phyloP scores from a whole-genome alignment of 768 basidiomycete species.

The Boletus tylopilopsis region DNA sequence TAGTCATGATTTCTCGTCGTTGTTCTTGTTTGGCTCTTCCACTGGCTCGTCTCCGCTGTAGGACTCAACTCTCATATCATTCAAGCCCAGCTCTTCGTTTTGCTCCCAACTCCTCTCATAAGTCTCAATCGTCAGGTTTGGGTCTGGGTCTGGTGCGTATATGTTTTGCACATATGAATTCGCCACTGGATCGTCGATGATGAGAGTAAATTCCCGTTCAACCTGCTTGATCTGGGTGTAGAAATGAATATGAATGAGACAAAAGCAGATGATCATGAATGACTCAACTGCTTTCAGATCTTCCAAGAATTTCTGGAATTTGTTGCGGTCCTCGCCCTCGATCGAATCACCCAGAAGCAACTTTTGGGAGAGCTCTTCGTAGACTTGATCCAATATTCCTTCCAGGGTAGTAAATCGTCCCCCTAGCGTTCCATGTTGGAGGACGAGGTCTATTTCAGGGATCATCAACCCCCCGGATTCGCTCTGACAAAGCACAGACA shows the following conservation, averaged over 20 bases:
- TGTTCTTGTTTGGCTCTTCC: not conserved
- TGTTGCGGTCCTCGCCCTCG: slow-evolving; percentile 41
- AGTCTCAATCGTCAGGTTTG: slow-evolving; percentile 78
- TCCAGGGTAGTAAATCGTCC: slow-evolving; percentile 98
- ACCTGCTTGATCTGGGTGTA: slow-evolving; percentile 66
- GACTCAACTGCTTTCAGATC: slow-evolving; percentile 66
- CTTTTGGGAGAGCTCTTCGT: slow-evolving; percentile 91
- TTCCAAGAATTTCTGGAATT: slow-evolving; percentile 75
- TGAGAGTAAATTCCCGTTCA: slow-evolving; percentile 79
- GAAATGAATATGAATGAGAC: not conserved
- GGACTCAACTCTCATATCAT: slow-evolving; percentile 78
- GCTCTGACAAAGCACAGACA: slow-evolving; percentile 50
- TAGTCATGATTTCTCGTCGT: slow-evolving; percentile 1
- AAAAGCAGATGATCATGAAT: not conserved
- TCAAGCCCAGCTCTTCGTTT: slow-evolving; percentile 92
- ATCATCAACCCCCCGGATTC: slow-evolving; percentile 88
- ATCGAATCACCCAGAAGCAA: slow-evolving; percentile 75
- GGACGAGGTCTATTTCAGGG: slow-evolving; percentile 90
- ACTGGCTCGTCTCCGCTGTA: slow-evolving; percentile 17
- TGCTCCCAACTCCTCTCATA: slow-evolving; percentile 89
- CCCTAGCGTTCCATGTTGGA: slow-evolving; percentile 91
- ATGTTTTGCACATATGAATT: slow-evolving; percentile 96
- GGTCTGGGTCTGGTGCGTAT: slow-evolving; percentile 97
- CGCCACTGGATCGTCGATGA: slow-evolving; percentile 92
- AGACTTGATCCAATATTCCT: slow-evolving; percentile 90